These are phyloP conservation scores for Lachnellula willkommii DNA, from an alignment of 2,329 filamentous ascomycete species.

Conservation along the genomic window DNA sequence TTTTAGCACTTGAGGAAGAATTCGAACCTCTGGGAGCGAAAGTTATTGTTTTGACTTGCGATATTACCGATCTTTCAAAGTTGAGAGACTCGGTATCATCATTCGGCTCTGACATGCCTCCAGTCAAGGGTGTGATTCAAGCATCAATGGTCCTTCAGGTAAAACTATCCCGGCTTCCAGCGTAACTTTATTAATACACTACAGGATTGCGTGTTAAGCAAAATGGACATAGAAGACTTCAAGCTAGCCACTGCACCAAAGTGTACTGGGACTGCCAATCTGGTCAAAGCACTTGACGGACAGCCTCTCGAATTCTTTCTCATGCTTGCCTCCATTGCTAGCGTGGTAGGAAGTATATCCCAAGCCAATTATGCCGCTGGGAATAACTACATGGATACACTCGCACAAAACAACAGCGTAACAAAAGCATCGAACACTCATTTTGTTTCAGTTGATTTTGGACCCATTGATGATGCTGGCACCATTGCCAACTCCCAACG, in stretches of 20 bases:
- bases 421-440: not conserved
- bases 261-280: slow-evolving; percentile 12
- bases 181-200: not conserved
- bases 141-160: slow-evolving; percentile 16
- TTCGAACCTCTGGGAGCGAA: slow-evolving; percentile 8
- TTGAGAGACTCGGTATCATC: not conserved
- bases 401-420: slow-evolving; percentile 4
- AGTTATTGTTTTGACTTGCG: slow-evolving; percentile 13
- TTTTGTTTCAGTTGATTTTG: slow-evolving; percentile 22
- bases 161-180: not conserved
- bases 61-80: slow-evolving; percentile 7
- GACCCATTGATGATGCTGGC: slow-evolving; percentile 17
- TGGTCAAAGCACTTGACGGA: slow-evolving; percentile 4
- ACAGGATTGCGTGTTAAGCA: slow-evolving; percentile 10
- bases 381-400: slow-evolving; percentile 25
- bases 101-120: slow-evolving; percentile 5
- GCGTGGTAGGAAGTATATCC: slow-evolving; percentile 11
- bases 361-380: slow-evolving; percentile 20
- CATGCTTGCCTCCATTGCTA: slow-evolving; percentile 32
- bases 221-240: slow-evolving; percentile 15
- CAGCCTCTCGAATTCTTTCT: slow-evolving; percentile 9
- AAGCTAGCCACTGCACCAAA: slow-evolving; percentile 11
- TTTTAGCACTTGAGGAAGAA: slow-evolving; percentile 2
- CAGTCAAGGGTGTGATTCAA: slow-evolving; percentile 14
- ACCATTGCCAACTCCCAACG: slow-evolving; percentile 8